Evolutionary conservation across 441 rosid genomes (phyloP).

Genomic region (Populus trichocarpa): DNA sequence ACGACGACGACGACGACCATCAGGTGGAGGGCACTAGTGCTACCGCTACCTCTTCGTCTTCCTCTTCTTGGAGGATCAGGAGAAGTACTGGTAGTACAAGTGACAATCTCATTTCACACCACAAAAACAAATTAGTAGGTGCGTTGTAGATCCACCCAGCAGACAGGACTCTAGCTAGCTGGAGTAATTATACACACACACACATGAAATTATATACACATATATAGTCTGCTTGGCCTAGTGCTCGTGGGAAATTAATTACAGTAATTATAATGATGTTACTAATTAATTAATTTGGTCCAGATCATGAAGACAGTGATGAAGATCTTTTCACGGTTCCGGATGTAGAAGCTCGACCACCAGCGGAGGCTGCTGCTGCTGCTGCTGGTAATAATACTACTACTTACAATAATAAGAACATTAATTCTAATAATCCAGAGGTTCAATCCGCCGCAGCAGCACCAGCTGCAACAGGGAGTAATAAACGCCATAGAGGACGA

Average conservation of each 20-base stretch:
- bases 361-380: conserved; percentile 5
- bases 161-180: neutral
- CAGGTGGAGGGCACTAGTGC: neutral
- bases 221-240: neutral
- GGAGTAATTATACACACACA: neutral
- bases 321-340: conserved; percentile 69
- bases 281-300: neutral
- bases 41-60: neutral
- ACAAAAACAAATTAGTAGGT: conserved; percentile 39
- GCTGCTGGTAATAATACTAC: neutral
- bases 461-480: neutral
- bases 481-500: conserved; percentile 53
- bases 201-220: too few species aligned
- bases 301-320: conserved; percentile 52
- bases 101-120: conserved; percentile 7
- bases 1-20: too few species aligned
- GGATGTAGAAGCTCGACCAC: conserved; percentile 47
- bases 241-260: neutral
- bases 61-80: conserved; percentile 13
- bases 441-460: conserved; percentile 16
- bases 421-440: conserved; percentile 11
- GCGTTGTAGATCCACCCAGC: neutral
- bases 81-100: neutral
- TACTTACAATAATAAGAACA: neutral
- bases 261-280: neutral